Base-by-base conservation (phyloP, 768 basidiomycete genomes). In the Pisolithus albus region DNA sequence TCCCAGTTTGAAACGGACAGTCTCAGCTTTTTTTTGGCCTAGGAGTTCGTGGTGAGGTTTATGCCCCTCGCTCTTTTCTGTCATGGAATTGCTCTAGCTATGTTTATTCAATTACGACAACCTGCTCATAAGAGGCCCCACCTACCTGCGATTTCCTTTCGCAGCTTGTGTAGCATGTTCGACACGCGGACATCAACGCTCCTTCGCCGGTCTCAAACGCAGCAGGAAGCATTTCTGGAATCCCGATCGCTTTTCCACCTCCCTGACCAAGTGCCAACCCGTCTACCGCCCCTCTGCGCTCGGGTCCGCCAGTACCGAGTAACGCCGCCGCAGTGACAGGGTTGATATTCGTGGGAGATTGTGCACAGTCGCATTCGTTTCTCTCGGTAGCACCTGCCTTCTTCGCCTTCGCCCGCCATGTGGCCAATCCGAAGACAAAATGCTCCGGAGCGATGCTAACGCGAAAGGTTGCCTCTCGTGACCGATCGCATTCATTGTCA, bases 141-240 rank as follows among this genome's bases (percentile, higher is more conserved):
- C 83, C 84, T 5, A 88, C 84, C 2, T 92, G 90, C 59, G 87
- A 92, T 61, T 76, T 91, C 39, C 85, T 87, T 51, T 80, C 86
- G 1, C 88, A 89, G 61, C 76, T 92, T n/a, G 70, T 91, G 42
- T 67, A 82, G 44, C 87, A 87, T 55, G 86, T 86, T 0, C 83
- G 88, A 54, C 87, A 88, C 59, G 86, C 88, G 19, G 84, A 85
- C 66, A 78, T 78, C 54, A 81, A 82, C 10, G 80, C 75, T 56
- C 72, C 83, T 5, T 34, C 30, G 9, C 30, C 34, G 34, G 34
- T 34, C 11, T 2, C 34, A 34, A 55, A 52, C 19, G 16, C 51
- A 16, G 41, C 78, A 2, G 67, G 70, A 21, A 73, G 72, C 32
- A 75, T 80, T 39, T 72, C 75, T 39, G 81, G 83, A 4, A 78